phyloP scores from a whole-genome alignment of 208 protist genomes.

The Trypanosoma rangeli region DNA sequence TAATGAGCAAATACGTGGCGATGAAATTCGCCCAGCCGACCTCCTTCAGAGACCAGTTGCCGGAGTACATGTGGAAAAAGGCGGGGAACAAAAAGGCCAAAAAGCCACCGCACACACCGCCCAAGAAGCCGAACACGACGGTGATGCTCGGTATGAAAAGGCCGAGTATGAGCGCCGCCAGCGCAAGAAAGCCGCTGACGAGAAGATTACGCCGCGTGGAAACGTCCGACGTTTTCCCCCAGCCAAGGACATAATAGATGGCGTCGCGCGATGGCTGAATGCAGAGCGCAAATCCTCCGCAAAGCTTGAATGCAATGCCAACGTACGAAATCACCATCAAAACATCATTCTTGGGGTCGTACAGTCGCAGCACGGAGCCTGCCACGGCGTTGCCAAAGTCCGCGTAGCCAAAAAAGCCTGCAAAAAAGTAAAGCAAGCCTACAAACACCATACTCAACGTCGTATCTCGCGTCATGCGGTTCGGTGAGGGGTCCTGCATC shows the following conservation, averaged over 20 bases:
- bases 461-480: constrained; percentile 49
- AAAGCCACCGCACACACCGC: constrained; percentile 62
- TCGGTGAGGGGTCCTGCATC: constrained; percentile 49
- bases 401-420: constrained; percentile 77
- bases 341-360: constrained; percentile 52
- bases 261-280: constrained; percentile 67
- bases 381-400: constrained; percentile 58
- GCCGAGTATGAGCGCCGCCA: constrained; percentile 43
- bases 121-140: constrained; percentile 72
- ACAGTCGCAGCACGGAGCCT: constrained; percentile 54
- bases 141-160: constrained; percentile 75
- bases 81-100: constrained; percentile 78
- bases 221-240: constrained; percentile 31
- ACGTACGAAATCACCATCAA: constrained; percentile 60
- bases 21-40: constrained; percentile 59
- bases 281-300: constrained; percentile 63
- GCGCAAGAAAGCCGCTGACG: constrained; percentile 38
- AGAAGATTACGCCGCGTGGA: constrained; percentile 42
- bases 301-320: constrained; percentile 70
- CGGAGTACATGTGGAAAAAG: constrained; percentile 69
- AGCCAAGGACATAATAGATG: constrained; percentile 47
- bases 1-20: constrained; percentile 54
- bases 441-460: constrained; percentile 43
- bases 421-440: constrained; percentile 68
- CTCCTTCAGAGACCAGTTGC: constrained; percentile 35